Conservation (phyloP, 257 asterid genomes). For the Linderniella brevidens region DNA sequence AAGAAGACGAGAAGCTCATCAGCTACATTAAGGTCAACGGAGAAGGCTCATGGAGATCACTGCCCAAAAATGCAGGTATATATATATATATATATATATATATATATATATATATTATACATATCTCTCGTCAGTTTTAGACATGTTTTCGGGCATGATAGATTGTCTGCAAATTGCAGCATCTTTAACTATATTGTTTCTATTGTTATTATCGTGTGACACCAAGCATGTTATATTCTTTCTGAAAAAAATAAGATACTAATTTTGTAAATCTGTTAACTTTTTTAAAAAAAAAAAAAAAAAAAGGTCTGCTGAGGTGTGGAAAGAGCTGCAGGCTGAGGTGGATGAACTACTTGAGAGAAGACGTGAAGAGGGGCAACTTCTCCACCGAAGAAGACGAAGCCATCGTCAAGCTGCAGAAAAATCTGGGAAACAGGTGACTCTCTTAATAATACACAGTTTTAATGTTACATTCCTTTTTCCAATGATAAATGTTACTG, state of each 20-base stretch:
- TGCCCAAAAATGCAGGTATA: conserved; percentile 45
- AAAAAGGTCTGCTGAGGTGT: not conserved
- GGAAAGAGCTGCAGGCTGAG: conserved; percentile 7
- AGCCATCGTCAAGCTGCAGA: conserved; percentile 1
- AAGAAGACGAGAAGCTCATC: conserved; percentile 32
- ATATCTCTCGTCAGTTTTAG: no score
- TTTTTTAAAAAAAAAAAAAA: no score
- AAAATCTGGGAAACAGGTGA: not conserved
- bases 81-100: no score
- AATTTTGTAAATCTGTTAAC: no score
- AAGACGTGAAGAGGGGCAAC: not conserved
- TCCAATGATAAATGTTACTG: not conserved
- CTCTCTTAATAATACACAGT: not conserved
- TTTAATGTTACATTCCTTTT: not conserved
- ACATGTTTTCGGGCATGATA: no score
- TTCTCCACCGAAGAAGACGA: not conserved
- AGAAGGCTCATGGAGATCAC: conserved; percentile 53
- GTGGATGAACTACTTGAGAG: conserved; percentile 3
- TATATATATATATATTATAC: no score
- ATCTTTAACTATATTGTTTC: no score
- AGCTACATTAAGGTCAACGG: conserved; percentile 34
- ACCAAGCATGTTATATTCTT: no score
- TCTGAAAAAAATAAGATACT: no score
- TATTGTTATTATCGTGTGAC: no score
- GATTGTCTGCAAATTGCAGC: no score